These are phyloP conservation scores for Tetraselmis chui DNA, from an alignment of 139 green algal genomes.

Conservation along the genomic window DNA sequence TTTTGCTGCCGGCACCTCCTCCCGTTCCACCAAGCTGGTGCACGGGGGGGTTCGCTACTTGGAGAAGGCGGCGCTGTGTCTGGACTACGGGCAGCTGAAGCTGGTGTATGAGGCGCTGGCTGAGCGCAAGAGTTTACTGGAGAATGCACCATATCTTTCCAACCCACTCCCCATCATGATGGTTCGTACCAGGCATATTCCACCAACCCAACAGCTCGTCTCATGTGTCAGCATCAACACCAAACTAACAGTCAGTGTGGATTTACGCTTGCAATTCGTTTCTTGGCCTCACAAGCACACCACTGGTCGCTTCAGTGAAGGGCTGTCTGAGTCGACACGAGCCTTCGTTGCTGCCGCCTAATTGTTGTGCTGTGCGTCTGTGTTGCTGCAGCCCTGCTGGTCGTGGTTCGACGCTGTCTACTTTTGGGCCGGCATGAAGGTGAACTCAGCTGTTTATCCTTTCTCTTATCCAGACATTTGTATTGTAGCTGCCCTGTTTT, in stretches of 20 bases:
- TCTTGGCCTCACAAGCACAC: too few species aligned
- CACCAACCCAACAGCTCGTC: too few species aligned
- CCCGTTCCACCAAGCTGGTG: conserved; percentile 91
- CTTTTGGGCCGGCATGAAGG: conserved; percentile 89
- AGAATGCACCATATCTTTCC: conserved; percentile 78
- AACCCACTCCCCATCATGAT: conserved; percentile 81
- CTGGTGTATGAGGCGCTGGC: conserved; percentile 85
- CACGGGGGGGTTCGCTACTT: conserved; percentile 96
- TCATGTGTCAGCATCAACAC: too few species aligned
- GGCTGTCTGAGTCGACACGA: too few species aligned
- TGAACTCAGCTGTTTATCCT: too few species aligned
- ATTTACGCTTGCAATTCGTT: too few species aligned
- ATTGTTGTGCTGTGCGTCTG: not conserved
- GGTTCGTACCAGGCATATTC: conserved; percentile 26
- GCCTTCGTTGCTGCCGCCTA: too few species aligned
- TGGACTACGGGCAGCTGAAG: conserved; percentile 82
- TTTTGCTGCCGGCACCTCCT: conserved; percentile 85
- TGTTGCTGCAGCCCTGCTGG: conserved; percentile 84
- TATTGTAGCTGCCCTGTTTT: too few species aligned
- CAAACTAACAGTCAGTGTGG: too few species aligned
- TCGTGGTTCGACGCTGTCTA: conserved; percentile 96
- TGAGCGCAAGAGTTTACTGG: conserved; percentile 74
- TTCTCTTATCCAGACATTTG: too few species aligned
- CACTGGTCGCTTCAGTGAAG: too few species aligned
- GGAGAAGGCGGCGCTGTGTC: conserved; percentile 45